phyloP scores from a whole-genome alignment of 208 protist genomes.

The Entamoeba dispar region DNA sequence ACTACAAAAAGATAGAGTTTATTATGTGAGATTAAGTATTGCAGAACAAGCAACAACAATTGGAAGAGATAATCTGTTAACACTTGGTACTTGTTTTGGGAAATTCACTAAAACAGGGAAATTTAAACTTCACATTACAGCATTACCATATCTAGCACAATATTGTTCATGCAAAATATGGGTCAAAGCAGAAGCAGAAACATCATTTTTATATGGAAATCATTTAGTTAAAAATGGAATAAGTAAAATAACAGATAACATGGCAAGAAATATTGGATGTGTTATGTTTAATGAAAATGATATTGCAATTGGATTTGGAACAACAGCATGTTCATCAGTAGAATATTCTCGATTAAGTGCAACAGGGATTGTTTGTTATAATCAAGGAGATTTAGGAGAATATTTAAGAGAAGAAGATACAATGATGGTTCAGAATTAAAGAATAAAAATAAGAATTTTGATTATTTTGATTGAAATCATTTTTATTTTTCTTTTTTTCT shows the following conservation, averaged over 20 bases:
- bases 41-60: not conserved
- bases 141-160: not conserved
- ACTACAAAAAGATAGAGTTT: slow-evolving; percentile 20
- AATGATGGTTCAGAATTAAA: not conserved
- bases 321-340: slow-evolving; percentile 18
- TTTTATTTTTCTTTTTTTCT: no score
- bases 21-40: slow-evolving; percentile 13
- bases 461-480: no score
- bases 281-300: slow-evolving; percentile 34
- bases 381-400: slow-evolving; percentile 39
- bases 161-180: slow-evolving; percentile 77
- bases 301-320: slow-evolving; percentile 38
- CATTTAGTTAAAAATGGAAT: slow-evolving; percentile 83
- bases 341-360: slow-evolving; percentile 19
- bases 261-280: slow-evolving; percentile 43
- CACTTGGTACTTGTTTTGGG: slow-evolving; percentile 21
- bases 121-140: slow-evolving; percentile 22
- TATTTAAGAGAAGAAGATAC: slow-evolving; percentile 34
- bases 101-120: slow-evolving; percentile 28
- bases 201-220: slow-evolving; percentile 91
- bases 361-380: slow-evolving; percentile 30
- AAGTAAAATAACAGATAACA: slow-evolving; percentile 85
- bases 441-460: no score
- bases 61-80: slow-evolving; percentile 2
- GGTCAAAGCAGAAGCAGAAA: slow-evolving; percentile 91